Evolutionary conservation across 2,329 filamentous ascomycete genomes (phyloP), one percentile per base, ranked within the genome.

Genomic region (Rutstroemia sp.): DNA sequence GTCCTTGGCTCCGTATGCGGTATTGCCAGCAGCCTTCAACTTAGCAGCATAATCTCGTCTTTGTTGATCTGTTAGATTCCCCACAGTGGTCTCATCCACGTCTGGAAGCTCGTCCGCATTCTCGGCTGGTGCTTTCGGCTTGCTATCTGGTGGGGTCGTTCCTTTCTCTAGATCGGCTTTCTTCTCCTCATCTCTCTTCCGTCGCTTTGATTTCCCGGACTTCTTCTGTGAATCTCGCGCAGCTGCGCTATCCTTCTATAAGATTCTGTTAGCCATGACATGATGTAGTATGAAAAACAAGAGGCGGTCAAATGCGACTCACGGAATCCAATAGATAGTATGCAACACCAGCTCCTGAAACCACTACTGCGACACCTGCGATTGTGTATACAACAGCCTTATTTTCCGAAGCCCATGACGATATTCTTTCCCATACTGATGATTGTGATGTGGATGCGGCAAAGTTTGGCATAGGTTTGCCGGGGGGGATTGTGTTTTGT

Each of bases 361-460:
- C 88, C 45, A 96, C 90, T 49, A 96, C 82, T 54, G 92, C 92
- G 59, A 96, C 88, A 68, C 94, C 94, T 56, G 92, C 94, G 74
- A 97, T 90, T 64, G 94, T 96, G 75, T 96, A 99, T 61, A 95
- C 92, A 54, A 92, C 81, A 49, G 90, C 88, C 78, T 96, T 97
- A 77, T 99, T 92, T 72, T 97, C 92, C 2, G 91, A 89, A 14
- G 88, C 91, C 92, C 94, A 99, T 69, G 79, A 86, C 63, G 91
- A 87, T 74, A 96, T 78, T 68, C 92, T 87, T 73, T 96, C 90
- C 91, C 91, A 96, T 19, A 68, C 61, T 48, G 67, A 67, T 55
- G 66, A 67, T 55, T 64, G 62, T 61, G 67, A 59, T 62, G 68
- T 63, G 56, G 67, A 66, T 56, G 64, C 64, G 56, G 66, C 59